Evolutionary conservation across 73 alveolate species (phyloP).

Genomic region (Urostyla sp.): DNA sequence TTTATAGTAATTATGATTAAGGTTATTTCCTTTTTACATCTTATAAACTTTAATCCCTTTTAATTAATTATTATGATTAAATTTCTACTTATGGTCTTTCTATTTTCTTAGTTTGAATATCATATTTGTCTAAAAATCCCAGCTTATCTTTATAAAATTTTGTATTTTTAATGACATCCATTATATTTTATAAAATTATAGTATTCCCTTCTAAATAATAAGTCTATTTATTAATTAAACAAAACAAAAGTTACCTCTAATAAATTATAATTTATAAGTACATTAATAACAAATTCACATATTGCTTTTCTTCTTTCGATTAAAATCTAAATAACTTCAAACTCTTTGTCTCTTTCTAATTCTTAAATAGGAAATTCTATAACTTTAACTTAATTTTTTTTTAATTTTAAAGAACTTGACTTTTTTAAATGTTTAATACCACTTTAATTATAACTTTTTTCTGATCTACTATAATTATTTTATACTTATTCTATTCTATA

Average conservation of each 20-base stretch:
- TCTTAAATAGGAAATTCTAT: conserved; percentile 25
- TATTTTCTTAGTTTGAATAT: too few relatives aligned
- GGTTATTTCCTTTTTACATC: neutral
- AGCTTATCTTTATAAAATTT: too few relatives aligned
- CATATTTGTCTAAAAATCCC: too few relatives aligned
- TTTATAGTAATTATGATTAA: too few relatives aligned
- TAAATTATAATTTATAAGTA: conserved; percentile 15
- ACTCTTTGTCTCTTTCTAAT: conserved; percentile 28
- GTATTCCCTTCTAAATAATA: conserved; percentile 5
- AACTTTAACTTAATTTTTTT: neutral
- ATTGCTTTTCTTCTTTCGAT: conserved; percentile 46
- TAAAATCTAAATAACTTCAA: conserved; percentile 22
- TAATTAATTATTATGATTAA: too few relatives aligned
- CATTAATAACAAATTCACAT: conserved; percentile 24
- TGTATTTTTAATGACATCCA: too few relatives aligned
- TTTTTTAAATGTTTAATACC: neutral
- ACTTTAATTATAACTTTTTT: neutral
- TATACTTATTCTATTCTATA: conserved; percentile 10
- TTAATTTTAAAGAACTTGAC: neutral
- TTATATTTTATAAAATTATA: too few relatives aligned
- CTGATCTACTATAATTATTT: neutral
- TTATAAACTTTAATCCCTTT: neutral
- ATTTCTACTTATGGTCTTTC: too few relatives aligned
- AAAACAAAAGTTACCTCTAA: conserved; percentile 1
- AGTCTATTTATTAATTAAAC: neutral